Evolutionary conservation across 768 basidiomycete genomes (phyloP).

Genomic region (Kockovaella imperatae): DNA sequence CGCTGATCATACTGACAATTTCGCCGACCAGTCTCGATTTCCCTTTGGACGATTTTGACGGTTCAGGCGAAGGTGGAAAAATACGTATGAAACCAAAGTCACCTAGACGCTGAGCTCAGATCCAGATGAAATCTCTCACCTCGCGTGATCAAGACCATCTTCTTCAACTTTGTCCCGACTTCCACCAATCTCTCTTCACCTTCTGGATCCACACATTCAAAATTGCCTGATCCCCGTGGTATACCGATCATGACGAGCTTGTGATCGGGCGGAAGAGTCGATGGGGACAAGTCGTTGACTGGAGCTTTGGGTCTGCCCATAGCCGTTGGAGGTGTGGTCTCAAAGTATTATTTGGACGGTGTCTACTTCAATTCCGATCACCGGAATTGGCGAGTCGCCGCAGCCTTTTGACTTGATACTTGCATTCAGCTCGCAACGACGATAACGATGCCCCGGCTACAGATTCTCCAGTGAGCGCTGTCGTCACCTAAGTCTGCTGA

Average conservation of each 20-base stretch:
- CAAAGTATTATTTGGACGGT: not conserved
- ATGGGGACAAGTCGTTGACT: constrained; percentile 6
- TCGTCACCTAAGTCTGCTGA: not conserved
- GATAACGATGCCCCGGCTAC: constrained; percentile 44
- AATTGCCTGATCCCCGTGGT: constrained; percentile 28
- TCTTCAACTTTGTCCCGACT: constrained; percentile 14
- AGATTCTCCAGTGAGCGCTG: constrained; percentile 41
- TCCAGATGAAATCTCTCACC: constrained; percentile 9
- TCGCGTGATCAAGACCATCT: constrained; percentile 12
- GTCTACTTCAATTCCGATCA: no score
- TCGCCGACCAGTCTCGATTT: constrained; percentile 19
- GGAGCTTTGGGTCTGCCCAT: constrained; percentile 5
- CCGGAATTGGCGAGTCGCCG: no score
- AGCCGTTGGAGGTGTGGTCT: not conserved
- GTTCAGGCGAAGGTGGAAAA: constrained; percentile 9
- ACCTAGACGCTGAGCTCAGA: constrained; percentile 5
- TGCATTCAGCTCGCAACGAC: constrained; percentile 13
- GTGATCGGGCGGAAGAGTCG: constrained; percentile 20
- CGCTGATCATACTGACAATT: constrained; percentile 18
- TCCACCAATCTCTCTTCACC: constrained; percentile 26
- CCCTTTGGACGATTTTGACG: constrained; percentile 8
- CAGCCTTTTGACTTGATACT: not conserved
- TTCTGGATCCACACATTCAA: constrained; percentile 13
- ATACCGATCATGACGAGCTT: constrained; percentile 18
- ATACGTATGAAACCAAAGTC: constrained; percentile 24